Evolutionary conservation across 2,329 filamentous ascomycete genomes (phyloP), one percentile per base, ranked within the genome.

Genomic region (Pestalotiopsis sp.): DNA sequence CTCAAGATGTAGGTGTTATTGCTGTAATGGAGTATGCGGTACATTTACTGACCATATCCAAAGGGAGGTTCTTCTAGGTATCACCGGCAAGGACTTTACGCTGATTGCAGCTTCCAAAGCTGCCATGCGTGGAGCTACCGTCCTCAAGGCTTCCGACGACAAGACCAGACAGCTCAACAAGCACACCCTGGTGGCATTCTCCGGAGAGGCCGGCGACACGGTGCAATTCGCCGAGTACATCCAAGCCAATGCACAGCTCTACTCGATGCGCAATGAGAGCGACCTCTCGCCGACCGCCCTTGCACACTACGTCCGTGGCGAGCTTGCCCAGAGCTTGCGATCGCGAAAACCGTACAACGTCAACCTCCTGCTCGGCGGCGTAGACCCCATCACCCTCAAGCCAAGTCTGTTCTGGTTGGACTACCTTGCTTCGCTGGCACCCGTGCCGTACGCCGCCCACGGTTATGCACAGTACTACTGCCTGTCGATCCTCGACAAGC

Each of bases 381-480:
- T 97, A 76, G 95, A 99, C 82, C 91, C 93, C 73, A 96, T 97
- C 83, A 94, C 93, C 74, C 88, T 93, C 82, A 93, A 96, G 87
- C 95, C 96, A 36, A 92, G 92, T 77, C 84, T 99, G 74, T 97
- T 97, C 88, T 99, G 96, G 96, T 88, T 98, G 76, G 95, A 99
- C 81, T 98, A 98, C 83, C 90, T 99, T 78, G 96, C 95, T 73
- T 91, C 95, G 71, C 84, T 95, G 79, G 95, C 94, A 4, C 89
- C 93, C 39, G 86, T 99, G 62, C 96, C 96, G 68, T 99, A 99
- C 79, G 97, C 96, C 63, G 96, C 96, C 70, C 97, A 99, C 77
- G 96, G 96, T 75, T 99, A 99, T 83, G 96, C 96, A 75, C 96
- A 99, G 92, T 98, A 98, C 87, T 99, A 99, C 87, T 99, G 96